A percentile compares a stretch with the other conserved stretches of the same genome.
These are phyloP conservation scores for Staphylotrichum longicolle DNA, from an alignment of 495 filamentous ascomycete species.

Conservation along the genomic window DNA sequence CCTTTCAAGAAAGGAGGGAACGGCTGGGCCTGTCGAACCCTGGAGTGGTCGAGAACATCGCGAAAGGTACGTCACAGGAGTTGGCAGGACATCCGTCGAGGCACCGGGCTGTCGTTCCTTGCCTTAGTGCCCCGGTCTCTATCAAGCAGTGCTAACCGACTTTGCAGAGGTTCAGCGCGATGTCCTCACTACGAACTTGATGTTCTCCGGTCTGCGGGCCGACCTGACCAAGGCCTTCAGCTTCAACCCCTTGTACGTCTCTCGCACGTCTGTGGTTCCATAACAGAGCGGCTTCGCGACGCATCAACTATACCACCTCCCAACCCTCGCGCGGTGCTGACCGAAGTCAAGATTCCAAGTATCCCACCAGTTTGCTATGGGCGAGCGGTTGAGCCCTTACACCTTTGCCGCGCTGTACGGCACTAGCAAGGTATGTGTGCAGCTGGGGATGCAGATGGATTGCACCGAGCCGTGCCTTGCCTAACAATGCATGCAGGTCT, in stretches of 20 bases:
- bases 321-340: conserved; percentile 5
- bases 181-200: conserved; percentile 89
- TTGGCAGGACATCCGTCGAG: background rate
- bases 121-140: background rate
- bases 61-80: conserved; percentile 45
- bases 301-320: too few relatives aligned
- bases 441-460: too few relatives aligned
- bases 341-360: conserved; percentile 67
- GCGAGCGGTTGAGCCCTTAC: conserved; percentile 86
- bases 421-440: conserved; percentile 67
- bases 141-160: conserved; percentile 18
- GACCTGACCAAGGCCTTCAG: conserved; percentile 95
- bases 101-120: background rate
- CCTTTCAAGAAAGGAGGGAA: conserved; percentile 81
- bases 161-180: conserved; percentile 80
- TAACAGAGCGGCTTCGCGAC: too few relatives aligned
- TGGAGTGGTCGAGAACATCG: conserved; percentile 86
- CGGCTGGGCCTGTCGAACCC: conserved; percentile 88
- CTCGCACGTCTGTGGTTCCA: conserved; percentile 5
- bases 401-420: conserved; percentile 91
- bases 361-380: conserved; percentile 93
- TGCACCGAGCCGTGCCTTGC: background rate
- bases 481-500: conserved; percentile 59
- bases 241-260: conserved; percentile 65
- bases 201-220: conserved; percentile 91